Evolutionary conservation across 1,284 basidiomycete species (phyloP), one percentile per base, ranked within the genome.

Genomic region (Ganoderma lingzhi): DNA sequence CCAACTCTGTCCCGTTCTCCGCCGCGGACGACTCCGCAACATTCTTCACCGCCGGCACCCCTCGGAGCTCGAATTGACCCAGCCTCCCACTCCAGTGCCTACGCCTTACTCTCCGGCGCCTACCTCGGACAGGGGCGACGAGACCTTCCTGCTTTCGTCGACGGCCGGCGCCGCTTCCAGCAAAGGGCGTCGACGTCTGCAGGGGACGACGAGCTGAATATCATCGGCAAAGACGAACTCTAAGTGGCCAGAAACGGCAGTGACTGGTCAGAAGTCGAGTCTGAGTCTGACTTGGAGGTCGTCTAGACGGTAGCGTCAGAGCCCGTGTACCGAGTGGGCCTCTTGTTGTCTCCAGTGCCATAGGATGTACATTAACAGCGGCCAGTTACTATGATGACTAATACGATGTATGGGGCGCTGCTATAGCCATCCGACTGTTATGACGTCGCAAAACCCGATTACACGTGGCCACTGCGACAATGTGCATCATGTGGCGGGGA

Each of bases 221-320:
- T 75, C 42, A 71, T 74, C 55, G 65, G 58, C 64, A 64, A 63
- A 45, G 70, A 69, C 28, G 74, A 75, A 44, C 60, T 67, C 19
- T 62, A 64, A 35, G 69, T 10, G n/a, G 70, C 15, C 15, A 17
- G 30, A 30, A 32, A 56, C 8, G 30, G 9, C 30, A 56, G 53
- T 8, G 53, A 56, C 48, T 51, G 48, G 48, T 51, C 48, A 10
- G 48, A 51, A 23, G 48, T 51, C 23, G 48, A 51, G 23, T 51
- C 48, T 14, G 48, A 28, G 48, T 51, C 48, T 14, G 48, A 51
- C 48, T 28, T 51, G 48, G 48, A 51, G 48, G 23, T 51, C 10
- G 23, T 51, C 10, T 28, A 23, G 48, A 23, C 23, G 23, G 23
- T 23, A 23, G 23, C 23, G 35, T 35, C 35, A 8, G 35, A 35